Base-by-base conservation (phyloP, 176 grass and related monocot species). In the Avena sativa region DNA sequence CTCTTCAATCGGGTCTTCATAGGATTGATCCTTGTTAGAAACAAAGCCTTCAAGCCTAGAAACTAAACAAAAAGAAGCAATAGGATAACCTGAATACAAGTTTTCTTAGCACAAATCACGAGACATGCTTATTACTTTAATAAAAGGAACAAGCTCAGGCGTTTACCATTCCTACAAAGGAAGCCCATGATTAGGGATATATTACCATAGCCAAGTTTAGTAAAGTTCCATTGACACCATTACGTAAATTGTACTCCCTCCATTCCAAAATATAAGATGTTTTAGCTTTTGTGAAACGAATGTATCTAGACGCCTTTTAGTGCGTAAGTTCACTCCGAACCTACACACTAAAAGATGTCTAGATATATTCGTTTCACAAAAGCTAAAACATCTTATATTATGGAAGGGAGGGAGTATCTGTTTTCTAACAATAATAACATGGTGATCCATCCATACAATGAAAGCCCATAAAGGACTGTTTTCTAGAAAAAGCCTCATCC, bases 1-100 rank as follows among this genome's bases (percentile, higher is more conserved):
- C 97, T 96, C 97, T 90, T 98, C 97, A 80, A 98, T 98, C 64
- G 97, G 97, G 77, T 98, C 94, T 90, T 98, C 97, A 69, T 98
- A 96, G 59, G 91, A 92, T 76, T 98, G 97, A 71, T 98, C 97
- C 90, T 91, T 95, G 82, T 98, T 98, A 80, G 97, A 98, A 84
- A 96, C 92, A 82, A 98, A 98, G 13, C 91, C 92, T 96, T 98
- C 97, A 25, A 98, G 88, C 87, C 94, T 96, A 83, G 97, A 98
- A 94, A 98, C 97, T 98, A 90, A 89, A 94, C 65, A 83, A 65
- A 81, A 10, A 80, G 28, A 63, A 84, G 73, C 49, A 62, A 86
- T 79, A 56, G 28, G 56, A 4, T 34, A 81, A 74, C 46, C 17
- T 77, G 43, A 86, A 86, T 46, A 86, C 43, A 90, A n/a, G 11